Evolutionary conservation across 2,329 filamentous ascomycete genomes (phyloP).

Genomic region (Emmonsia crescens): DNA sequence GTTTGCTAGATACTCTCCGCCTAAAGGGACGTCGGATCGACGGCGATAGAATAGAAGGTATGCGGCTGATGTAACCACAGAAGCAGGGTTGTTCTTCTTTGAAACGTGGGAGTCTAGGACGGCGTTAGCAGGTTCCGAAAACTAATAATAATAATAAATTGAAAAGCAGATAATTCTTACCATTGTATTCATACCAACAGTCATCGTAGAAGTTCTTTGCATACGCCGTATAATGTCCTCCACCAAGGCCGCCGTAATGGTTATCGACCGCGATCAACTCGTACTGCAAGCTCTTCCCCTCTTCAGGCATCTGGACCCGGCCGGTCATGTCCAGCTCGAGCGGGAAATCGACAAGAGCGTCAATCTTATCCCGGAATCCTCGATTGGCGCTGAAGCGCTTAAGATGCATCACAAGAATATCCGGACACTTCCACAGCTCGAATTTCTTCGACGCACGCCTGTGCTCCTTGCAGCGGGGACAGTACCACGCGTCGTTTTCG

Average conservation of each 20-base stretch:
- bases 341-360: slow-evolving; percentile 84
- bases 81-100: slow-evolving; percentile 47
- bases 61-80: slow-evolving; percentile 62
- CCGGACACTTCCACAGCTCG: slow-evolving; percentile 91
- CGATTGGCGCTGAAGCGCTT: slow-evolving; percentile 88
- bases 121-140: background rate
- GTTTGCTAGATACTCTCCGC: slow-evolving; percentile 62
- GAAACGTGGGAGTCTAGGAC: slow-evolving; percentile 61
- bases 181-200: slow-evolving; percentile 95
- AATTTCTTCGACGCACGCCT: slow-evolving; percentile 90
- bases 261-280: slow-evolving; percentile 94
- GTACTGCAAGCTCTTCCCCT: slow-evolving; percentile 73
- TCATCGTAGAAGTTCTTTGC: slow-evolving; percentile 84
- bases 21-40: slow-evolving; percentile 63
- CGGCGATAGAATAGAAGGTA: slow-evolving; percentile 96
- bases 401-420: slow-evolving; percentile 87
- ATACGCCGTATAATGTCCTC: slow-evolving; percentile 91
- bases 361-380: slow-evolving; percentile 78
- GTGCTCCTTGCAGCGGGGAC: slow-evolving; percentile 88
- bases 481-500: slow-evolving; percentile 96
- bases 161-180: slow-evolving; percentile 43
- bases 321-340: slow-evolving; percentile 71
- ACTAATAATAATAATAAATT: background rate
- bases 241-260: slow-evolving; percentile 85
- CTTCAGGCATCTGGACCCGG: slow-evolving; percentile 68